phyloP scores from a whole-genome alignment of 78 protist species.

The Dictyostelium intermedium region DNA sequence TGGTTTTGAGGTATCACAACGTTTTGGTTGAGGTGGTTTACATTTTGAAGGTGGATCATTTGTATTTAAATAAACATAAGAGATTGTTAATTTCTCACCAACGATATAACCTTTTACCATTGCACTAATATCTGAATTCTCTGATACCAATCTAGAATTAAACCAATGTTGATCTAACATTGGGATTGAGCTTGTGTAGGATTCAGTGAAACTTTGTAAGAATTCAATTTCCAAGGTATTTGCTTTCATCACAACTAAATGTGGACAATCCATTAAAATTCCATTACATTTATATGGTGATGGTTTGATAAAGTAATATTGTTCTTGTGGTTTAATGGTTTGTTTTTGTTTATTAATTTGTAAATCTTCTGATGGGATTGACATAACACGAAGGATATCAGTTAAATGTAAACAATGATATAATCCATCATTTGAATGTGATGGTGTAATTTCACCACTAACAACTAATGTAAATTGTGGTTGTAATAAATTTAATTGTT shows the following conservation, averaged over 20 bases:
- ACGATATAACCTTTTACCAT: background rate
- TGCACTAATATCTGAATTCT: background rate
- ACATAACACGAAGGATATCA: background rate
- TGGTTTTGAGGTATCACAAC: background rate
- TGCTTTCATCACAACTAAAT: background rate
- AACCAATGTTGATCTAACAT: slow-evolving; percentile 11
- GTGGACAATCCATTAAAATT: background rate
- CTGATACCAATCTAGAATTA: background rate
- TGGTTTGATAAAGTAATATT: background rate
- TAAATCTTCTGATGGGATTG: background rate
- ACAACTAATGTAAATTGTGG: background rate
- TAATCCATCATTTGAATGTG: background rate
- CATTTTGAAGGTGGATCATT: background rate
- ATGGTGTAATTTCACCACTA: background rate
- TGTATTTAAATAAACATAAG: background rate
- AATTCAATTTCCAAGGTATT: slow-evolving; percentile 7
- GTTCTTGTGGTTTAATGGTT: background rate
- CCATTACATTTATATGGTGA: background rate
- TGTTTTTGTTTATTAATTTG: background rate
- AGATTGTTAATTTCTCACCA: background rate
- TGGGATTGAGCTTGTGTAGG: background rate
- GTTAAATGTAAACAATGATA: background rate
- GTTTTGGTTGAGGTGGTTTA: background rate
- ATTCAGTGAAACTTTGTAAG: background rate
- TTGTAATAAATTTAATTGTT: background rate